Evolutionary conservation across 2,329 filamentous ascomycete genomes (phyloP), one percentile per base, ranked within the genome.

Genomic region (Pseudocercospora macadamiae): DNA sequence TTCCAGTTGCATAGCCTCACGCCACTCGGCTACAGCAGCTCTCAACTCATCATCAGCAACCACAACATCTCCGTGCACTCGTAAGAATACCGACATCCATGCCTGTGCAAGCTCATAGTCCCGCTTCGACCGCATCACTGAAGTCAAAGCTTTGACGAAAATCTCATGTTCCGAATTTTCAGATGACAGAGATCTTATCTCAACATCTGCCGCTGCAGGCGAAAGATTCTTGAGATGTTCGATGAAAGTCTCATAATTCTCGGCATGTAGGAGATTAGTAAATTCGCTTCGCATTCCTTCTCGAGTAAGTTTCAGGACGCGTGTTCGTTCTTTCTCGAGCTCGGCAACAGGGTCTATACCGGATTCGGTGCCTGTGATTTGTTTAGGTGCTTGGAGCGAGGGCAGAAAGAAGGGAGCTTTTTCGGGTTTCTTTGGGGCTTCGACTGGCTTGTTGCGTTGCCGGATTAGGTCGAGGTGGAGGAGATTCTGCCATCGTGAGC

Each of bases 391-490:
- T 45, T 82, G 80, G 3, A 88, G 78, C 0, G 88, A 88, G 0
- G 92, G 91, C 3, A 97, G 81, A 80, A 97, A 97, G 81, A 97
- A 97, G 0, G 95, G 96, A 0, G 93, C 93, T 71, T 96, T 96
- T 73, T 97, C 91, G 0, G 95, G 95, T 5, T 87, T 84, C 77
- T 97, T 97, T 14, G 93, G 93, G 0, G 93, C 86, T 74, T 97
- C 92, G 65, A 87, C 93, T 0, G 96, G 95, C 75, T 95, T 96
- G 77, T 99, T 99, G 61, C 95, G 89, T 75, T 92, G 86, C 77
- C 93, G 76, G 72, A 99, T 96, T 23, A 92, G 79, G 71, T 99
- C 95, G 2, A 99, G 83, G 73, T 99, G 91, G 25, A 99, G 81
- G 12, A 99, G 81, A 1, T 92, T 97, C 75, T 97, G 93, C 95